A percentile compares a stretch with the other conserved stretches of the same genome.
phyloP scores from a whole-genome alignment of 75 land plant species.

The Ceratopteris richardii region DNA sequence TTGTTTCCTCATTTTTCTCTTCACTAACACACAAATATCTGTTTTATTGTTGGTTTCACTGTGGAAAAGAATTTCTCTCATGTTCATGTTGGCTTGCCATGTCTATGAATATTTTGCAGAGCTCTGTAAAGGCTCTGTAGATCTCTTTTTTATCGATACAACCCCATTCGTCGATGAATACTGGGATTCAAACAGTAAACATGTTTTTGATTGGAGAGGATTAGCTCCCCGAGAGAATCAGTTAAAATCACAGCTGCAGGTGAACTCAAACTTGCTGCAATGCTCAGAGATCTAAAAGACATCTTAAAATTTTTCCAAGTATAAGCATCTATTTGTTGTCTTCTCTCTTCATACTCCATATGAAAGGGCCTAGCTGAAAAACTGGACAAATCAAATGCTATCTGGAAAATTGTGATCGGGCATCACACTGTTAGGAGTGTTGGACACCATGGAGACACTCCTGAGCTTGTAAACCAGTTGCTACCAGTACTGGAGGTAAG shows the following conservation, averaged over 20 bases:
- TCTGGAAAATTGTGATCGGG: constrained; percentile 92
- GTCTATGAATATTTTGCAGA: constrained; percentile 5
- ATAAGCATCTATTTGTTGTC: background rate
- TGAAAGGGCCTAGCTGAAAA: constrained; percentile 53
- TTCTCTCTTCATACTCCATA: too few relatives aligned
- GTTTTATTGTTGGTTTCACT: too few relatives aligned
- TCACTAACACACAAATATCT: too few relatives aligned
- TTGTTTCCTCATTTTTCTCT: too few relatives aligned
- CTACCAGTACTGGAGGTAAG: constrained; percentile 73
- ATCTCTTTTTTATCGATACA: constrained; percentile 38
- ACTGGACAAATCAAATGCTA: constrained; percentile 52
- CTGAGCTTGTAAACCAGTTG: constrained; percentile 43
- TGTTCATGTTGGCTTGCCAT: background rate
- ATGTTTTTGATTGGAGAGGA: constrained; percentile 75
- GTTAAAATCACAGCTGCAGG: constrained; percentile 48
- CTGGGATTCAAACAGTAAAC: constrained; percentile 36
- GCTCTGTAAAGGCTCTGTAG: constrained; percentile 15
- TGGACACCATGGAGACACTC: constrained; percentile 72
- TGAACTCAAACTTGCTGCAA: constrained; percentile 13
- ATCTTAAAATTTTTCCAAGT: background rate
- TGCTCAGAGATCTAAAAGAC: background rate
- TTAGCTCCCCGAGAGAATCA: constrained; percentile 52
- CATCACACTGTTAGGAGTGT: constrained; percentile 84
- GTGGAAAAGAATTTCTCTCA: background rate
- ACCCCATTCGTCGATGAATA: constrained; percentile 45